Evolutionary conservation across 176 grass and related monocot species (phyloP), one percentile per base, ranked within the genome.

Genomic region (Rhipidocladum racemiflorum): DNA sequence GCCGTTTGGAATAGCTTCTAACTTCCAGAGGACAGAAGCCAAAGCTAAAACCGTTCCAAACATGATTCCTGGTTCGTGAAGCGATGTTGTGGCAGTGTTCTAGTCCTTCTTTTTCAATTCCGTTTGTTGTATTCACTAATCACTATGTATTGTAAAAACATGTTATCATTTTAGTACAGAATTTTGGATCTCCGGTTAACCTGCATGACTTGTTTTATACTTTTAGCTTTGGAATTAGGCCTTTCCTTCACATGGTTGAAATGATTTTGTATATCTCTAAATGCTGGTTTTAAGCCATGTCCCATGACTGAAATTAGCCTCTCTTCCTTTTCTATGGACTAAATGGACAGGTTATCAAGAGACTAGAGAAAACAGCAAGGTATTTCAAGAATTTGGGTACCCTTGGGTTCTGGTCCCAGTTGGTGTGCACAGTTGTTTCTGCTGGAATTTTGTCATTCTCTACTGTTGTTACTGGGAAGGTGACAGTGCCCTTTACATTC

Each of bases 371-470:
- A 83, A 99, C 89, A 18, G 65, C 92, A 16, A 89, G 89, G 75
- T 93, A 95, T 78, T 99, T 95, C 87, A 99, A 99, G 91, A 94
- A 88, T 65, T 84, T 99, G 76, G 96, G 96, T 67, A 71, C 78
- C n/a, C 16, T 95, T 3, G 95, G 96, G 3, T 99, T 99, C 82
- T 98, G 96, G 96, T 90, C 89, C 64, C 96, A 95, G 62, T 79
- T 93, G 29, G 92, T 95, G 9, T 95, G 79, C 89, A 98, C 91
- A 35, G 35, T 95, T 85, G 96, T 99, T 12, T 89, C 92, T 53
- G 91, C 84, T 74, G 92, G 88, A 72, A 95, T 99, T 84, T 86
- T 99, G 46, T 93, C 96, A 2, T 99, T 99, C 89, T 99, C 96
- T 10, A 84, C 79, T 6, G 82, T 99, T 88, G 76, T 93, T 46